Evolutionary conservation across 345 rosid genomes (phyloP).

Genomic region (Salix koriyanagi): DNA sequence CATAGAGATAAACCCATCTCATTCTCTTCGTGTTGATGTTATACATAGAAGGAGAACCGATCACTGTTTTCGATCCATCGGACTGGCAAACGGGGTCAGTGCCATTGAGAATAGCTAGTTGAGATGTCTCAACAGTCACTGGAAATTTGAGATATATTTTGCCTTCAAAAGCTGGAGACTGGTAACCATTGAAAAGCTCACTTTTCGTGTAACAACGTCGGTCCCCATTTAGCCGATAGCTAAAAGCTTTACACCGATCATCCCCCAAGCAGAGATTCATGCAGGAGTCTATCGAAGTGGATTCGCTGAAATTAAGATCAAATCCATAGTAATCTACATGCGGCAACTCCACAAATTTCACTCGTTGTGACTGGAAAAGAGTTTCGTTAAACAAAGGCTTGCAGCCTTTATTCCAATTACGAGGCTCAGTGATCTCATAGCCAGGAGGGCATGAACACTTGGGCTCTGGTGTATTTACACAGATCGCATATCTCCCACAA

Average conservation of each 20-base stretch:
- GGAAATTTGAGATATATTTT: conserved; percentile 4
- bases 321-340: conserved; percentile 34
- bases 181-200: conserved; percentile 5
- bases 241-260: conserved; percentile 32
- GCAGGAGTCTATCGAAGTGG: conserved; percentile 22
- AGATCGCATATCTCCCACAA: conserved; percentile 5
- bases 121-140: conserved; percentile 2
- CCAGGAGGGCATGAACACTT: conserved; percentile 10
- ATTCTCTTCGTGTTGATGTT: conserved; percentile 11
- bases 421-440: neutral
- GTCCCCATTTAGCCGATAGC: neutral
- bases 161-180: neutral
- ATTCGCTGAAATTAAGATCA: neutral
- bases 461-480: neutral
- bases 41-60: conserved; percentile 22
- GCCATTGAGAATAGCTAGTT: neutral
- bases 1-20: conserved; percentile 33
- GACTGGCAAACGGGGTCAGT: conserved; percentile 1
- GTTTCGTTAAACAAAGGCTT: conserved; percentile 18
- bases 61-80: neutral
- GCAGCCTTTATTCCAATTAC: conserved; percentile 36
- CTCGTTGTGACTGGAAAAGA: neutral
- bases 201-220: neutral
- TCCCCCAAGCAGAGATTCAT: conserved; percentile 28
- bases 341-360: neutral